Evolutionary conservation across 768 basidiomycete genomes (phyloP), one percentile per base, ranked within the genome.

Genomic region (Pleurotus platypus): DNA sequence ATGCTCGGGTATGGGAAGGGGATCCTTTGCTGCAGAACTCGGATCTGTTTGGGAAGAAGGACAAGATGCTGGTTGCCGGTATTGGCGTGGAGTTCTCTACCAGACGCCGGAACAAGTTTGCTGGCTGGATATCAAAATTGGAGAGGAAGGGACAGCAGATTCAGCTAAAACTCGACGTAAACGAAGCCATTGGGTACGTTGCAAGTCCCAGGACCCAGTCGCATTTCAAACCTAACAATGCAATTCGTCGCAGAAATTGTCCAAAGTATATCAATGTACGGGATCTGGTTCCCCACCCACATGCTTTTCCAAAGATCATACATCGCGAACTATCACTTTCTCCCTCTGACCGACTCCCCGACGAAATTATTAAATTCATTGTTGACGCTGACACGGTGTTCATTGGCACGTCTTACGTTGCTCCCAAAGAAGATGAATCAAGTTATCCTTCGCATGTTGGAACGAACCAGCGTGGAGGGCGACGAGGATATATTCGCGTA

Each of bases 211-310:
- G 30, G 9, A 11, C 4, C 11, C 30, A 35, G 24, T 35, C 8
- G 3, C 8, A 35, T 9, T 35, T 35, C 2, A 11, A 9, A 35
- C 11, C 30, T 35, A 11, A 35, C 30, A 8, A 9, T 35, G 30
- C 7, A 35, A 35, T 35, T 9, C 7, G 38, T 3, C 8, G 15
- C 46, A 86, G 86, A 46, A 86, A 86, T 57, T 87, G 85, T 63
- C 86, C 86, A 9, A 88, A 87, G 62, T 88, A 88, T 58, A 87
- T 87, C 63, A 84, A 77, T 49, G 64, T 79, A 39, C 79, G 84
- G 11, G 74, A 83, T 11, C 69, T 87, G 7, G 63, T 70, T n/a
- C 71, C 83, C 1, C 67, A 76, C 58, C 64, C 74, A 0, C 57
- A 72, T 16, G 73, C 75, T 2, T 57, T 66, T n/a, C 77, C 83